A percentile compares a stretch with the other conserved stretches of the same genome.
Conservation (phyloP, 1,139 yeast genomes). For the Pneumocystis wakefieldiae region DNA sequence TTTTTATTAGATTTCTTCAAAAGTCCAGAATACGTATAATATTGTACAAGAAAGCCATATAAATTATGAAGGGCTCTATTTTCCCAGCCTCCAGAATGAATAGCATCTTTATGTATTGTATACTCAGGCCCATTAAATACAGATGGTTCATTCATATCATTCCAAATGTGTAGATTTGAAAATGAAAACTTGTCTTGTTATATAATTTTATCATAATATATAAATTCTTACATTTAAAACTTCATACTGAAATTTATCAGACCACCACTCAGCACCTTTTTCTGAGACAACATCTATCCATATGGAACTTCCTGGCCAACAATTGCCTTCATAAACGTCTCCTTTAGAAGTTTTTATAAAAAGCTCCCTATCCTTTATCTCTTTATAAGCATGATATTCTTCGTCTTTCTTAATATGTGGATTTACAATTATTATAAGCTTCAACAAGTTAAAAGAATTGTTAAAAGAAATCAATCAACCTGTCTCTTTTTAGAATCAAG, state of each 20-base stretch:
- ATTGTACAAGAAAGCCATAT: slow-evolving; percentile 66
- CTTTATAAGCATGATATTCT: slow-evolving; percentile 50
- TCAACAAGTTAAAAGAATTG: neutral
- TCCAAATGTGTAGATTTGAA: slow-evolving; percentile 71
- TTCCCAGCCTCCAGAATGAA: slow-evolving; percentile 73
- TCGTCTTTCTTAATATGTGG: slow-evolving; percentile 62
- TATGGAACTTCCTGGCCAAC: slow-evolving; percentile 96
- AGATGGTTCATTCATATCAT: slow-evolving; percentile 97
- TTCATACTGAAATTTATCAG: slow-evolving; percentile 25
- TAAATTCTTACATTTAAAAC: slow-evolving; percentile 13
- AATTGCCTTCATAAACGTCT: slow-evolving; percentile 58
- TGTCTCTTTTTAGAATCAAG: slow-evolving; percentile 64
- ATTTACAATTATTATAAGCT: slow-evolving; percentile 67
- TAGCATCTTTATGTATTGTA: slow-evolving; percentile 61
- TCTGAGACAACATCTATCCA: slow-evolving; percentile 85
- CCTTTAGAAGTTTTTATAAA: slow-evolving; percentile 36
- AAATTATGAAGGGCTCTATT: slow-evolving; percentile 82
- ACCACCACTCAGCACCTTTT: slow-evolving; percentile 47
- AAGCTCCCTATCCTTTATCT: slow-evolving; percentile 28
- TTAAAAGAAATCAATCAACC: neutral
- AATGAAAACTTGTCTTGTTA: slow-evolving; percentile 35
- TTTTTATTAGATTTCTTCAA: slow-evolving; percentile 34
- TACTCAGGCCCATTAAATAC: slow-evolving; percentile 93
- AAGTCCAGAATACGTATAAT: slow-evolving; percentile 60
- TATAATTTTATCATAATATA: slow-evolving; percentile 1